A percentile compares a stretch with the other conserved stretches of the same genome.
These are phyloP conservation scores for Prunus salicina DNA, from an alignment of 306 rosid genomes.

Conservation along the genomic window DNA sequence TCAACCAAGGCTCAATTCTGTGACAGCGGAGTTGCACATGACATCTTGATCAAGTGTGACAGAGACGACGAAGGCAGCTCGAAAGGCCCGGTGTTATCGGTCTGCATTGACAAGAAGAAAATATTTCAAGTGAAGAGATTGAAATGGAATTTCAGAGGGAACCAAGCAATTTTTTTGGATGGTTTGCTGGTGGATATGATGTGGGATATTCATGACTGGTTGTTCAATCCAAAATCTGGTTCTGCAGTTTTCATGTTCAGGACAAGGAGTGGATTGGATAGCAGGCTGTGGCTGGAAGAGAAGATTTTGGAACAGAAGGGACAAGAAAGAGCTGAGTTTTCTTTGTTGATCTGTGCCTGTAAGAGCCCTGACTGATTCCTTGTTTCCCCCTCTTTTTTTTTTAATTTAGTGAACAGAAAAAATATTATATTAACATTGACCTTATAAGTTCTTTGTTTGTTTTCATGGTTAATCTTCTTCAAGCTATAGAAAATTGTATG, in stretches of 20 bases:
- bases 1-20: slow-evolving; percentile 60
- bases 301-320: slow-evolving; percentile 45
- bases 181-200: slow-evolving; percentile 85
- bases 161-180: slow-evolving; percentile 74
- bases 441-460: neutral
- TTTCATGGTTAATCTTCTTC: slow-evolving; percentile 5
- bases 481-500: neutral
- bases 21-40: slow-evolving; percentile 51
- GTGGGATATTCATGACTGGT: slow-evolving; percentile 98
- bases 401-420: slow-evolving; percentile 23
- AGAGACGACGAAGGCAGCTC: slow-evolving; percentile 40
- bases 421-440: slow-evolving; percentile 14
- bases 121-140: slow-evolving; percentile 67
- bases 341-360: slow-evolving; percentile 67
- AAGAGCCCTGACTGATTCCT: slow-evolving; percentile 49
- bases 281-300: slow-evolving; percentile 89
- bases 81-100: slow-evolving; percentile 36
- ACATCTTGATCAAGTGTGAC: slow-evolving; percentile 59
- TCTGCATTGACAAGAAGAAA: slow-evolving; percentile 57
- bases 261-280: slow-evolving; percentile 75
- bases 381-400: slow-evolving; percentile 2
- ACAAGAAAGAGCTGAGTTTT: slow-evolving; percentile 46
- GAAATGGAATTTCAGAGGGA: slow-evolving; percentile 94
- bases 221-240: slow-evolving; percentile 48
- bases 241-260: slow-evolving; percentile 74